Evolutionary conservation across 257 asterid species (phyloP), one percentile per base, ranked within the genome.

Genomic region (Solanum bulbocastanum): DNA sequence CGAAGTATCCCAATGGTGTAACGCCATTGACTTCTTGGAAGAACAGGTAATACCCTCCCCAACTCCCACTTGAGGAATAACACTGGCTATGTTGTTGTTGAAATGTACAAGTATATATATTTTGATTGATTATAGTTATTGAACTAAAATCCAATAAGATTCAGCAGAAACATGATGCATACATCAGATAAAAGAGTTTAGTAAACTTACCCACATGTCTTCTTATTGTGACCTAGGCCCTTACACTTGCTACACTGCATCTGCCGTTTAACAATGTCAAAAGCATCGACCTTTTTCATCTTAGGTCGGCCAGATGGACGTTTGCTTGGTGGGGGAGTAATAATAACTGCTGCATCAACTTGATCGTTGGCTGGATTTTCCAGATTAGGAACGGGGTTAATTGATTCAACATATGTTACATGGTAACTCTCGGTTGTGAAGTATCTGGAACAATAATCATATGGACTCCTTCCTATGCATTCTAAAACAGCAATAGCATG

Each of bases 231-330:
- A 81, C 99, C 99, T 73, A 97, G 93, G 65, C 99, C 99, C 92
- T 97, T 97, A 94, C 99, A 97, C 92, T 93, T 92, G 89, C 99
- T 96, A 89, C 99, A 97, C 92, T 97, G 99, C 83, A 97, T 98
- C 92, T 97, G 99, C 44, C 99, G 95, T 90, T 97, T 97, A 49
- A 97, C 95, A n/a, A 94, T 90, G 91, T 97, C 98, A 36, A 89
- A 92, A 18, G 98, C 92, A 30, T 95, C 99, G 35, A 90, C 93
- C 82, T 93, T 89, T 90, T 96, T 96, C 92, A 94, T 83, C 95
- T 96, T 97, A 27, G 99, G 99, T 72, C 98, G 90, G 49, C 98
- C 99, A 2, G 98, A 98, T 10, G 98, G 94, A 1, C 99, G 96
- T 88, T 97, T 97, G 79, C 94, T 92, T 79, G 98, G 98, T 13